These are phyloP conservation scores for Emmonsia crescens DNA, from an alignment of 2,329 filamentous ascomycete genomes.

Conservation along the genomic window DNA sequence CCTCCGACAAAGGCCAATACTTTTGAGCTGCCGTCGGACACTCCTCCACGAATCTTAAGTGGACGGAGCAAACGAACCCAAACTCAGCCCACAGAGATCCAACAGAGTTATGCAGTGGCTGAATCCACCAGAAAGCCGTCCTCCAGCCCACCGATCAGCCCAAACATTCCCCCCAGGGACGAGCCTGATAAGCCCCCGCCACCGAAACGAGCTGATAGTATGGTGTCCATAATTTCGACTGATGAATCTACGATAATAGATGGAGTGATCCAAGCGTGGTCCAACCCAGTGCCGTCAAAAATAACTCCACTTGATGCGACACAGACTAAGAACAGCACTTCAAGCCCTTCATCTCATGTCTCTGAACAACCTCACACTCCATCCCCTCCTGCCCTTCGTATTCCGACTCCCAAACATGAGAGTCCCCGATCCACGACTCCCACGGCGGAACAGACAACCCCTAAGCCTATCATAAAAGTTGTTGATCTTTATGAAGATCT, in stretches of 20 bases:
- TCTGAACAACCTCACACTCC: constrained; percentile 3
- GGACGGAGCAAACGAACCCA: not conserved
- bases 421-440: not conserved
- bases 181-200: constrained; percentile 6
- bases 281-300: constrained; percentile 22
- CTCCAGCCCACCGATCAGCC: not conserved
- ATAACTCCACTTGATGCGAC: constrained; percentile 2
- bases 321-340: constrained; percentile 4
- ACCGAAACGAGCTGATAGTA: constrained; percentile 21
- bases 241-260: constrained; percentile 30
- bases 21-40: constrained; percentile 7
- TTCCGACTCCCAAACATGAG: constrained; percentile 4
- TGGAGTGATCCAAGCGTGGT: constrained; percentile 36
- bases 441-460: constrained; percentile 5
- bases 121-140: not conserved
- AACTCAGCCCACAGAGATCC: not conserved
- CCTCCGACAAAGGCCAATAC: constrained; percentile 7
- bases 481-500: constrained; percentile 42
- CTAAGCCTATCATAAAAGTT: constrained; percentile 16
- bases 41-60: not conserved
- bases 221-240: constrained; percentile 18
- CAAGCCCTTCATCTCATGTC: not conserved
- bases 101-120: not conserved
- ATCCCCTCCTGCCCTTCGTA: constrained; percentile 2
- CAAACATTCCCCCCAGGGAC: not conserved